Base-by-base conservation (phyloP, 768 basidiomycete genomes). In the Coprinopsis cinerea region DNA sequence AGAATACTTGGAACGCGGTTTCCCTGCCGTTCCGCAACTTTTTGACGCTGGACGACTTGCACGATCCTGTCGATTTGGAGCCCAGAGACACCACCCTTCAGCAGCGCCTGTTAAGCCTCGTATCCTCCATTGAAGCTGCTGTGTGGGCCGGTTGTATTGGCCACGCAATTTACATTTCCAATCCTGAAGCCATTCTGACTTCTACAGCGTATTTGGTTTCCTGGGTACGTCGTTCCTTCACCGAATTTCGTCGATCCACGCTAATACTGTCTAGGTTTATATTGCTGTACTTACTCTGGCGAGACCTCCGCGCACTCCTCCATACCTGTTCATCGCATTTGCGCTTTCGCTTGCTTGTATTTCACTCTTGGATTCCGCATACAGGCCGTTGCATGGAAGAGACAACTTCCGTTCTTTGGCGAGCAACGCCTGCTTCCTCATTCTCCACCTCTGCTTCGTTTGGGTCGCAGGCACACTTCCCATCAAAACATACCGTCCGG, bases 381-480 rank as follows among this genome's bases (percentile, higher is more conserved):
- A 67, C 30, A 58, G 65, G 47, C 23, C 69, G 37, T 56, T 67
- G 13, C 50, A 51, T 14, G 51, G 44, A 11, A 55, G 53, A 23
- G 48, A 18, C 15, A 39, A 36, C 13, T 18, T 23, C 49, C 50
- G 47, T 59, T 52, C 26, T 20, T 55, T 15, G 41, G 63, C 9
- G 44, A 57, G 2, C 48, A 41, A 69, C 18, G 53, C 67, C 6
- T 27, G 66, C 18, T 64, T 70, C 14, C 60, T 71, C 41, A 25
- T 64, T 14, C 46, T 72, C 7, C 67, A 77, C 2, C 55, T 59
- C 7, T 4, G 65, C 1, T 76, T 79, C 53, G 56, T 73, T 2
- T 79, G 71, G 64, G 47, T 81, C 15, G 74, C 76, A 17, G 82
- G 82, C n/a, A 76, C 78, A 3, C 63, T 79, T 26, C 84, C 81